Base-by-base conservation (phyloP, 345 rosid genomes). In the Iberis pinnata region DNA sequence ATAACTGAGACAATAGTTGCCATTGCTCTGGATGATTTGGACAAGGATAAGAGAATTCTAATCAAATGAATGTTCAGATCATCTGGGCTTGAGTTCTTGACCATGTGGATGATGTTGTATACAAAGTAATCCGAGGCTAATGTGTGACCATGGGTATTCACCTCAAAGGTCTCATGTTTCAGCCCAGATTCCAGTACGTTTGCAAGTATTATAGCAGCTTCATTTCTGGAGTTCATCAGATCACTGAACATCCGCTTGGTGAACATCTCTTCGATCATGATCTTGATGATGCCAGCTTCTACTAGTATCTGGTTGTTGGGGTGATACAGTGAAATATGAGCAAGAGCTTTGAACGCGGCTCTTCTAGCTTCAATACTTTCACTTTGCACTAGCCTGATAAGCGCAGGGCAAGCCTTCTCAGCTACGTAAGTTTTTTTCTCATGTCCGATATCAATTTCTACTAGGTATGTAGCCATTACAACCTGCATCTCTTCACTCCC, bases 211-310 rank as follows among this genome's bases (percentile, higher is more conserved):
- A 73, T 76, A 25, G 87, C 85, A 44, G 94, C 86, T 73, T 78
- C 94, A 18, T 49, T 68, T 69, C 75, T 80, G 9, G 88, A 80
- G 73, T 77, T 75, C 76, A 76, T 73, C 5, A 75, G 70, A 51
- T 84, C 86, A 53, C 70, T 63, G 46, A 58, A 42, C 68, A 77
- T 68, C 29, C 78, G 76, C 56, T 75, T 74, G 44, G 51, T 49
- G 70, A 89, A 80, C 63, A 89, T 73, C 77, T 86, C 95, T 63
- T 83, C 86, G 1, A 71, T 73, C 94, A 89, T 77, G 49, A 73
- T 62, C 29, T 72, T 77, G 57, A 82, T 40, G 37, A 80, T 62
- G 42, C 90, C 95, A 37, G 65, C 69, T 67, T 86, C 78, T 6
- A 73, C 70, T 0, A 89, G 78, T 68, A 65, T 69, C 56, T 60